A percentile compares a stretch with the other conserved stretches of the same genome.
Evolutionary conservation across 495 filamentous ascomycete genomes (phyloP).

Genomic region (Penicillium desertorum): DNA sequence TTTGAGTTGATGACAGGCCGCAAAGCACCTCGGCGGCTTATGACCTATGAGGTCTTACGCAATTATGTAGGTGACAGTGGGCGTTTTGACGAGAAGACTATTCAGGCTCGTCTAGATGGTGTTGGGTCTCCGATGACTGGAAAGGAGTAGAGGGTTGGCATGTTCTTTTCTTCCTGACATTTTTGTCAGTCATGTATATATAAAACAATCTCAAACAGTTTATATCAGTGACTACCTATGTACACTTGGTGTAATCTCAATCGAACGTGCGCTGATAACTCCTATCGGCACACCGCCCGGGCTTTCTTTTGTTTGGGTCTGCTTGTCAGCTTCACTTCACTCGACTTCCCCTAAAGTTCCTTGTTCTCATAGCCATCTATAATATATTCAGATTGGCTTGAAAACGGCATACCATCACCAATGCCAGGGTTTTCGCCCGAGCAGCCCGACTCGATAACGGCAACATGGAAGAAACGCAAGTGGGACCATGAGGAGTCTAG

Average conservation of each 20-base stretch:
- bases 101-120: slow-evolving; percentile 41
- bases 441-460: slow-evolving; percentile 19
- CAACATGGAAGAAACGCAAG: slow-evolving; percentile 38
- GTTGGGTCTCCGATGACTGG: slow-evolving; percentile 15
- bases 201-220: not conserved
- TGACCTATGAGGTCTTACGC: slow-evolving; percentile 66
- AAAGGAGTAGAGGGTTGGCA: not conserved
- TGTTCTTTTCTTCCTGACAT: not conserved
- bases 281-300: slow-evolving; percentile 11
- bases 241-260: not conserved
- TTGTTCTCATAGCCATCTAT: not conserved
- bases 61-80: slow-evolving; percentile 47
- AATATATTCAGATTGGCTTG: slow-evolving; percentile 9
- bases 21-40: slow-evolving; percentile 69
- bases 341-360: not conserved
- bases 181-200: not conserved
- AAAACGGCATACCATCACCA: not conserved
- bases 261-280: not conserved
- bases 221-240: not conserved
- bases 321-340: not conserved
- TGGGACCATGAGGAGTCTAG: slow-evolving; percentile 33
- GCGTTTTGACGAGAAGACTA: slow-evolving; percentile 46
- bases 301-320: slow-evolving; percentile 12
- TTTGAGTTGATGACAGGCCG: slow-evolving; percentile 84
- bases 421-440: slow-evolving; percentile 35